Conservation (phyloP, 371 early-diverging fungal species). For the Parasitella parasitica region DNA sequence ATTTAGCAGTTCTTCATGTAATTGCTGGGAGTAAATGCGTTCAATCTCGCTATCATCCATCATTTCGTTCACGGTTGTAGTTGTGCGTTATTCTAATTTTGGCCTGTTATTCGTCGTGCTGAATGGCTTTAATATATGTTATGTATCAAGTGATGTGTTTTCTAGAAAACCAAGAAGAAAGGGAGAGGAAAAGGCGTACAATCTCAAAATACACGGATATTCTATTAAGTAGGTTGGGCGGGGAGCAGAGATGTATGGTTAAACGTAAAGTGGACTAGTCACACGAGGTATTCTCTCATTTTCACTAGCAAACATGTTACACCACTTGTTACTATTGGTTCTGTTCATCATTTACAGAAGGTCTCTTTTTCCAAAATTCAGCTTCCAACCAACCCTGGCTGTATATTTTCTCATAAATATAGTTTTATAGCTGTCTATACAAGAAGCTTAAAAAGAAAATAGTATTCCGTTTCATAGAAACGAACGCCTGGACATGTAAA, state of each 20-base stretch:
- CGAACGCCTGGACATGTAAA: too few relatives aligned
- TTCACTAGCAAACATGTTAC: neutral
- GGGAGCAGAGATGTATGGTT: neutral
- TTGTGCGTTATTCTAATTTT: slow-evolving; percentile 3
- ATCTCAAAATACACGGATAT: neutral
- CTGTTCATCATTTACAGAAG: slow-evolving; percentile 1
- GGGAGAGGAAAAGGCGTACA: neutral
- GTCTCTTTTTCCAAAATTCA: neutral
- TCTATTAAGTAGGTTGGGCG: neutral
- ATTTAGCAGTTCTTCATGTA: slow-evolving; percentile 33
- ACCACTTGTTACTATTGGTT: slow-evolving; percentile 3
- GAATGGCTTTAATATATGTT: too few relatives aligned
- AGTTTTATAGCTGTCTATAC: neutral
- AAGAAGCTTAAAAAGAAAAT: neutral
- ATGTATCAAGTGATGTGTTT: neutral
- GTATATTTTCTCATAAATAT: slow-evolving; percentile 1
- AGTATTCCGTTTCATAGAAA: neutral
- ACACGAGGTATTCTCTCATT: slow-evolving; percentile 1
- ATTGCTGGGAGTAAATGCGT: slow-evolving; percentile 25
- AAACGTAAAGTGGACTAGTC: neutral
- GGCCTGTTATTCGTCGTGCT: neutral
- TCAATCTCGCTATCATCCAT: slow-evolving; percentile 27
- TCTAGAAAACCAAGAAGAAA: neutral
- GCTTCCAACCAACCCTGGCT: slow-evolving; percentile 3
- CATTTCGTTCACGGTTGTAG: neutral